Percentiles rank a stretch among this genome's conserved stretches.
Evolutionary conservation across 371 early-diverging fungal genomes (phyloP).

Genomic region (Capillidium heterosporum): DNA sequence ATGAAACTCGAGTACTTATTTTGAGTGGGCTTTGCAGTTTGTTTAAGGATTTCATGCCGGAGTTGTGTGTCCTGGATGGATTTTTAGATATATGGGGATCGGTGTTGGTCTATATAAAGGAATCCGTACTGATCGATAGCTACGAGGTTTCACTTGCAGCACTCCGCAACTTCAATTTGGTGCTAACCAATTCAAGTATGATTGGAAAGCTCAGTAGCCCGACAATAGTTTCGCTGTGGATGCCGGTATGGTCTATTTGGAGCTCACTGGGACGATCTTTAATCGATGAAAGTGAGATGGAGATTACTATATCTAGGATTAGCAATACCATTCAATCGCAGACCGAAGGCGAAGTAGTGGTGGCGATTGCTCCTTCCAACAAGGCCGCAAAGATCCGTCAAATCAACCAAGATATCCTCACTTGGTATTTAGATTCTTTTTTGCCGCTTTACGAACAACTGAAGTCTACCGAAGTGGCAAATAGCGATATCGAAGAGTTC

Average conservation of each 20-base stretch:
- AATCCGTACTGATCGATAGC: slow-evolving; percentile 43
- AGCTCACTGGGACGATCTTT: slow-evolving; percentile 48
- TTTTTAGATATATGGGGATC: slow-evolving; percentile 42
- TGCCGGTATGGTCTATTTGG: slow-evolving; percentile 61
- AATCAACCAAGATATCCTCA: slow-evolving; percentile 6
- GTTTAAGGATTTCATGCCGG: slow-evolving; percentile 42
- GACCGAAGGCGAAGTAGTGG: neutral
- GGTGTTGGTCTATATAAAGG: slow-evolving; percentile 52
- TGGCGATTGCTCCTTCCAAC: neutral
- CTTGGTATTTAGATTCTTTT: neutral
- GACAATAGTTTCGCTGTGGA: slow-evolving; percentile 31
- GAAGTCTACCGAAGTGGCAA: neutral
- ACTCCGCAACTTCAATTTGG: slow-evolving; percentile 45
- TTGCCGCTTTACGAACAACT: neutral
- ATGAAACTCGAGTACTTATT: slow-evolving; percentile 80
- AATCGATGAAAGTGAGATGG: slow-evolving; percentile 10
- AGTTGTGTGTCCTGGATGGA: slow-evolving; percentile 31
- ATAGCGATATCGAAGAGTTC: neutral
- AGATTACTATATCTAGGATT: slow-evolving; percentile 3
- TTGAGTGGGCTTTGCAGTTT: slow-evolving; percentile 52
- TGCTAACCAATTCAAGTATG: slow-evolving; percentile 23
- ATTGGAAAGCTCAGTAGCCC: slow-evolving; percentile 12
- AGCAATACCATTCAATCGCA: neutral
- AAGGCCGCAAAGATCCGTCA: slow-evolving; percentile 8
- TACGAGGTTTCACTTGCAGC: slow-evolving; percentile 63